Evolutionary conservation across 108 stramenopile species (phyloP).

Genomic region (Pseudonitzschia delicatissima): DNA sequence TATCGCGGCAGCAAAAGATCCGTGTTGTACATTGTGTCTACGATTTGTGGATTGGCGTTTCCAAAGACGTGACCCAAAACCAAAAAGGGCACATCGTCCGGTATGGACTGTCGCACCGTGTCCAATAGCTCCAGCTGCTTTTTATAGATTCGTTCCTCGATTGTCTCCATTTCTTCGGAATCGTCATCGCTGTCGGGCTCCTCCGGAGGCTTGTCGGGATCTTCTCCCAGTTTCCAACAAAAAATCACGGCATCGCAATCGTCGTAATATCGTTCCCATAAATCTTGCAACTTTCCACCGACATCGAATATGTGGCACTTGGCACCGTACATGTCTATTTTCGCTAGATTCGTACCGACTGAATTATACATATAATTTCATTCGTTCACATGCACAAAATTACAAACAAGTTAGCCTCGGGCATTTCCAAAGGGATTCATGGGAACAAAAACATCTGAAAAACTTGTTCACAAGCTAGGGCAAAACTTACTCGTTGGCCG

Average conservation of each 20-base stretch:
- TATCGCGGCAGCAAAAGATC: constrained; percentile 39
- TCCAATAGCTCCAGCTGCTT: constrained; percentile 42
- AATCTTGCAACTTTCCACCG: constrained; percentile 70
- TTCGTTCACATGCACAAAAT: background rate
- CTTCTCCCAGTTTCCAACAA: constrained; percentile 47
- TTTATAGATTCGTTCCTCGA: constrained; percentile 2
- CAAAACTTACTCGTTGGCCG: constrained; percentile 64
- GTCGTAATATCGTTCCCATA: constrained; percentile 80
- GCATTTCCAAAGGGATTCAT: background rate
- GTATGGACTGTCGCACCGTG: constrained; percentile 34
- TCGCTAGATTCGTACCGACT: constrained; percentile 77
- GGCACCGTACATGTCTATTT: constrained; percentile 62
- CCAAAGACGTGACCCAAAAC: constrained; percentile 45
- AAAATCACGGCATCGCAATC: constrained; percentile 79
- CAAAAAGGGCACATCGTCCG: constrained; percentile 54
- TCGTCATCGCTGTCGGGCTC: constrained; percentile 33
- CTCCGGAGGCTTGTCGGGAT: constrained; percentile 18
- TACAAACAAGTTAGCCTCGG: background rate
- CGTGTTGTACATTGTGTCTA: constrained; percentile 28
- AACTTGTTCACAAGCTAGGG: background rate
- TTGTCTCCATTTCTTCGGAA: constrained; percentile 8
- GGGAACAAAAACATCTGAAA: background rate
- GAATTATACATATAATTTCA: background rate
- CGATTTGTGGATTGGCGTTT: constrained; percentile 17
- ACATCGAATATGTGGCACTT: constrained; percentile 72